phyloP scores from a whole-genome alignment of 2,329 filamentous ascomycete genomes.

The Phyllosticta citribraziliensis region DNA sequence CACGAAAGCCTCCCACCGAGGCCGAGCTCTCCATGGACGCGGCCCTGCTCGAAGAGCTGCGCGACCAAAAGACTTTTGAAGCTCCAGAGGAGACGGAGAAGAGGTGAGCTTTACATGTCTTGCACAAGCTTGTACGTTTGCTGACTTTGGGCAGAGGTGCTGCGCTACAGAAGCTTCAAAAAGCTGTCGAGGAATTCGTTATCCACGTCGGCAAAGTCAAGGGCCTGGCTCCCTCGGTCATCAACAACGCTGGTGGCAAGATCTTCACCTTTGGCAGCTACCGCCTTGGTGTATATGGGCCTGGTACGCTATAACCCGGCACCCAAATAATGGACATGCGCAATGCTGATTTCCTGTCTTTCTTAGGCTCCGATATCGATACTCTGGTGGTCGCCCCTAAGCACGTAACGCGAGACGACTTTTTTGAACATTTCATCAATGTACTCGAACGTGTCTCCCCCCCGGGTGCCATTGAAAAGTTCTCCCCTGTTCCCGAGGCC shows the following conservation, averaged over 20 bases:
- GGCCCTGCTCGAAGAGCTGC: conserved; percentile 72
- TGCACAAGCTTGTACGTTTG: neutral
- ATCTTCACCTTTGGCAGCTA: conserved; percentile 96
- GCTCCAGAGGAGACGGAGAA: conserved; percentile 70
- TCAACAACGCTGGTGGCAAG: conserved; percentile 79
- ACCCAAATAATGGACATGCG: neutral
- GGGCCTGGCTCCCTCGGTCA: conserved; percentile 62
- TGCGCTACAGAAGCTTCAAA: conserved; percentile 35
- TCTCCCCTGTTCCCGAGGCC: conserved; percentile 78
- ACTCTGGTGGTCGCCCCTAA: conserved; percentile 87
- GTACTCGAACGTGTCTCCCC: conserved; percentile 68
- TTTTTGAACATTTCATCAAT: conserved; percentile 81
- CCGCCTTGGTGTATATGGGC: conserved; percentile 84
- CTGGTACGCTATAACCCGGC: conserved; percentile 36
- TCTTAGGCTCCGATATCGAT: conserved; percentile 84
- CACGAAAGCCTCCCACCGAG: conserved; percentile 62
- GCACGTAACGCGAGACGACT: conserved; percentile 80
- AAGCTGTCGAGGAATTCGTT: conserved; percentile 78
- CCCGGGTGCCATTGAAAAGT: conserved; percentile 69
- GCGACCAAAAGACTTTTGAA: conserved; percentile 87
- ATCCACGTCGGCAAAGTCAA: conserved; percentile 66
- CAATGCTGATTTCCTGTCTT: neutral
- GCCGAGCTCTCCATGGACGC: conserved; percentile 69
- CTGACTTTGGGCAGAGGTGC: conserved; percentile 37
- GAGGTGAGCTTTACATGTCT: conserved; percentile 44